Evolutionary conservation across 306 rosid species (phyloP), one percentile per base, ranked within the genome.

Genomic region (Dalbergia cochinchinensis): DNA sequence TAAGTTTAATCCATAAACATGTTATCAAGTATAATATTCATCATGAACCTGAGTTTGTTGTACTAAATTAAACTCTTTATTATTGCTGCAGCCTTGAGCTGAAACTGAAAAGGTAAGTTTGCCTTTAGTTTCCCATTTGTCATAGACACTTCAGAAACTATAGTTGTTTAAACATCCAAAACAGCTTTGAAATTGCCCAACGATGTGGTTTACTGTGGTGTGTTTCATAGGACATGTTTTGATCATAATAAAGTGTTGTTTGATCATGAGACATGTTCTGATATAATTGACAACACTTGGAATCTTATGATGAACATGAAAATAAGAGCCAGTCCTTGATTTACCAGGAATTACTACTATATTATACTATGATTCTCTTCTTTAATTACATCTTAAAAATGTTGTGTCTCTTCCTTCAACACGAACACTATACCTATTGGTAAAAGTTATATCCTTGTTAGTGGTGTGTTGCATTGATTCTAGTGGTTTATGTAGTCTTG

Each of bases 291-390:
- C 73, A 57, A 19, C 76, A 50, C 66, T 80, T 75, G 78, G 84
- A 87, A 85, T 84, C 87, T 80, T 77, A 26, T 66, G 45, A 75
- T 58, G 72, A 79, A 58, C 85, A 85, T 85, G 50, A 82, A 85
- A 84, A 70, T 69, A 82, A 53, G 77, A 71, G 86, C 79, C 69
- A 0, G 53, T 31, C 71, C 75, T 41, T 34, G 61, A 22, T 87
- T 71, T 81, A 58, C 51, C 61, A 15, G 59, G 71, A 54, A 44
- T 13, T 78, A 22, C 11, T 57, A 13, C 14, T 72, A 58, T 31
- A 73, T 20, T 51, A 77, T 65, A 15, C 35, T 11, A 4, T 72
- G 62, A 62, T 26, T 81, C 45, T 71, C 6, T 37, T 44, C 58
- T 37, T 61, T 33, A 61, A 33, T n/a, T 20, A 31, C 47, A 14